Evolutionary conservation across 2,329 filamentous ascomycete species (phyloP).

Genomic region (Monilinia vaccinii-corymbosi): DNA sequence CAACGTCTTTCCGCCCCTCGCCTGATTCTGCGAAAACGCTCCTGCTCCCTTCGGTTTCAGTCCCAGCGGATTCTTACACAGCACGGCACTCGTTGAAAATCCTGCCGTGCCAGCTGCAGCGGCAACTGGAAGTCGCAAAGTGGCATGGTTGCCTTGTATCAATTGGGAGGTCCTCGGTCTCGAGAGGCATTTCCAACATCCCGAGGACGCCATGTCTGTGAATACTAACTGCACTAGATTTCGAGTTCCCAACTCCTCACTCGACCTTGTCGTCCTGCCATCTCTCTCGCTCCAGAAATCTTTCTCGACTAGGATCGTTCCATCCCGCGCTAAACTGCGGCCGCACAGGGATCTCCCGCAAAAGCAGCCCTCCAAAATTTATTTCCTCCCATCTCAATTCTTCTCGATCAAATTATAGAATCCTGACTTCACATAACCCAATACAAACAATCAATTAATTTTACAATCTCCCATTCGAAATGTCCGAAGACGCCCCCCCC

Average conservation of each 20-base stretch:
- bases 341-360: constrained; percentile 6
- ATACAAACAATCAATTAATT: neutral
- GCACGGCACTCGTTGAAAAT: constrained; percentile 25
- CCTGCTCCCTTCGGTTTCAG: constrained; percentile 6
- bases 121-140: constrained; percentile 28
- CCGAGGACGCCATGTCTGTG: constrained; percentile 42
- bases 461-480: neutral
- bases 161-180: constrained; percentile 37
- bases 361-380: constrained; percentile 12
- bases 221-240: neutral
- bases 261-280: neutral
- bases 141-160: constrained; percentile 27
- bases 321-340: constrained; percentile 12
- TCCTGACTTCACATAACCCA: neutral
- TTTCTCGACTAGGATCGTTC: constrained; percentile 5
- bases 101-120: constrained; percentile 15
- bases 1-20: constrained; percentile 19
- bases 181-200: constrained; percentile 50
- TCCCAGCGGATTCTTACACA: constrained; percentile 11
- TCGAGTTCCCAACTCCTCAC: neutral
- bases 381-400: constrained; percentile 10
- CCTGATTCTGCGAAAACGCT: neutral
- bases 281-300: constrained; percentile 5
- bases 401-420: constrained; percentile 3
- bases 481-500: constrained; percentile 8